A percentile compares a stretch with the other conserved stretches of the same genome.
Conservation (phyloP, 345 rosid genomes). For the Gynandropsis gynandra region DNA sequence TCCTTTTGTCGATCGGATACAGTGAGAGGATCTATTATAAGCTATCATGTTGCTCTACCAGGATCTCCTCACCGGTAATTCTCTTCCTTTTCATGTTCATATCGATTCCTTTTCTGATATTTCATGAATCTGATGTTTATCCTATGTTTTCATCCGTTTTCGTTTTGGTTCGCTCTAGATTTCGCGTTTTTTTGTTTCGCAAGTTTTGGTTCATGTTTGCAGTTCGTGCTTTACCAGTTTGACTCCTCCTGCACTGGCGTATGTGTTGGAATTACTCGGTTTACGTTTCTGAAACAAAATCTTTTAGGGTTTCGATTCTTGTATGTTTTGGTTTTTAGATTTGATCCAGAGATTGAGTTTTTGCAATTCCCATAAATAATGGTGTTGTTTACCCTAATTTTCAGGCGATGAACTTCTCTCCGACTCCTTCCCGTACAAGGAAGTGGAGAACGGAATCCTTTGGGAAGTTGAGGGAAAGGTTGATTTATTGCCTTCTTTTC, state of each 20-base stretch:
- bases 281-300: too few species aligned
- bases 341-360: too few species aligned
- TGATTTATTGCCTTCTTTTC: not conserved
- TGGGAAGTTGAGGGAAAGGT: conserved; percentile 97
- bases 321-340: too few species aligned
- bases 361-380: not conserved
- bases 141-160: too few species aligned
- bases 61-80: conserved; percentile 48
- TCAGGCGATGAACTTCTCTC: conserved; percentile 84
- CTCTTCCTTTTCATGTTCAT: not conserved
- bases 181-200: too few species aligned
- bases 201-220: too few species aligned
- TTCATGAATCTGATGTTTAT: not conserved
- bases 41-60: conserved; percentile 72
- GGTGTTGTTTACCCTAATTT: too few species aligned
- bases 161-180: too few species aligned
- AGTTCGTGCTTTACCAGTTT: too few species aligned
- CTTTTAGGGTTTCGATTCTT: too few species aligned
- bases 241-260: too few species aligned
- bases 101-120: not conserved
- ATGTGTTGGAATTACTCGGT: too few species aligned
- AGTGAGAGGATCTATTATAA: conserved; percentile 29
- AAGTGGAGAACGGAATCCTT: conserved; percentile 47
- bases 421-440: conserved; percentile 78
- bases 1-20: conserved; percentile 8